Evolutionary conservation across 139 green algal genomes (phyloP).

Genomic region (Micractinium sp.): DNA sequence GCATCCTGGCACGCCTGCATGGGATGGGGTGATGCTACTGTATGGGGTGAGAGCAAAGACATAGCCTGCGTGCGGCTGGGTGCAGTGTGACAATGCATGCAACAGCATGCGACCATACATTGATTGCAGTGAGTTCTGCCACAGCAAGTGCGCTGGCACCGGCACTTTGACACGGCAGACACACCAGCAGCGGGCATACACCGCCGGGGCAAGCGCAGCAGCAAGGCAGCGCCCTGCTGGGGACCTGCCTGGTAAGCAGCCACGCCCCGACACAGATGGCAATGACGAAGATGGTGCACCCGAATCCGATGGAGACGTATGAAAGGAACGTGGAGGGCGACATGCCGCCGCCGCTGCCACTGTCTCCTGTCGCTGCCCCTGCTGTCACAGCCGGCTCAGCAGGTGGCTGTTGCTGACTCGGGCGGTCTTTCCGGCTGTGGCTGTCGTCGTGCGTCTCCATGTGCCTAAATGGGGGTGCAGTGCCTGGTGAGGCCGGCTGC

Average conservation of each 20-base stretch:
- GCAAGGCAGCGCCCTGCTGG: too few species aligned
- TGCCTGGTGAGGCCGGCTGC: too few species aligned
- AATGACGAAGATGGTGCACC: background rate
- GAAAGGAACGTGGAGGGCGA: background rate
- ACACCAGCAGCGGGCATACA: too few species aligned
- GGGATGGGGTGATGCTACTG: background rate
- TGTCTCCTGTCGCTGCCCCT: background rate
- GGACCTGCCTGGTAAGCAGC: background rate
- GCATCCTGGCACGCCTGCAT: background rate
- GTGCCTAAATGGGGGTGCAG: background rate
- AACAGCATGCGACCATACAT: too few species aligned
- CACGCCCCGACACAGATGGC: background rate
- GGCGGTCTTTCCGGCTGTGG: background rate
- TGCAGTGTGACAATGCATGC: too few species aligned
- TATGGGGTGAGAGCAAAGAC: too few species aligned
- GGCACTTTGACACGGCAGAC: too few species aligned
- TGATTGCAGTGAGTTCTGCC: too few species aligned
- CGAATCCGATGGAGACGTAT: constrained; percentile 23
- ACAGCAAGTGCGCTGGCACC: too few species aligned
- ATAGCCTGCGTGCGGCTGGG: too few species aligned
- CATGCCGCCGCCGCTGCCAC: background rate
- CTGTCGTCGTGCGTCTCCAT: background rate
- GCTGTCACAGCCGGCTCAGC: too few species aligned
- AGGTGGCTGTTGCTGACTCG: too few species aligned
- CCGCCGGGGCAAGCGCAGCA: background rate